Evolutionary conservation across 1,139 yeast species (phyloP).

Genomic region (Arxiozyma telluris): DNA sequence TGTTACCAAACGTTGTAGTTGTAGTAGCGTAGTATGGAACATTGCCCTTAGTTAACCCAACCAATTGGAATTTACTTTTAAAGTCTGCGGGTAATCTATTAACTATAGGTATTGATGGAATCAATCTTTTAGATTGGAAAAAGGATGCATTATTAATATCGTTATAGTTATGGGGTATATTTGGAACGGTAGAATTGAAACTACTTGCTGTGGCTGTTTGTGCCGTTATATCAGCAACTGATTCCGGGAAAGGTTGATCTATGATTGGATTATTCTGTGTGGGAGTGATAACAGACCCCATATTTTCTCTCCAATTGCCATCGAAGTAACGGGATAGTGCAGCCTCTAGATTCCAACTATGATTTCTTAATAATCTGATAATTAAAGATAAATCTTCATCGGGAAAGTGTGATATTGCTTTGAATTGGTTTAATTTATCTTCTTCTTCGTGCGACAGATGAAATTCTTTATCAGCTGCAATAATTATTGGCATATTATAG

Average conservation of each 20-base stretch:
- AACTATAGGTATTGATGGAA: slow-evolving; percentile 29
- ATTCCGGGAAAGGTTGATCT: background rate
- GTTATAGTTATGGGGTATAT: no score
- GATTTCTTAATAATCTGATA: slow-evolving; percentile 29
- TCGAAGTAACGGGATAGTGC: slow-evolving; percentile 35
- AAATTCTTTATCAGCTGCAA: slow-evolving; percentile 17
- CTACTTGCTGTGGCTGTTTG: no score
- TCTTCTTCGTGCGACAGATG: slow-evolving; percentile 33
- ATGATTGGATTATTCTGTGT: slow-evolving; percentile 1
- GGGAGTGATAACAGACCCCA: slow-evolving; percentile 17
- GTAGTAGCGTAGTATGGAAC: background rate
- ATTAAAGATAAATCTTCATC: slow-evolving; percentile 31
- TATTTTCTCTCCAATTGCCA: slow-evolving; percentile 27
- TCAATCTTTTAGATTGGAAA: slow-evolving; percentile 6
- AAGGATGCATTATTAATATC: slow-evolving; percentile 7
- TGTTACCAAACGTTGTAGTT: background rate
- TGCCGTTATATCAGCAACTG: background rate
- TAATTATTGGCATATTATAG: slow-evolving; percentile 22
- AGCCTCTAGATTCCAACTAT: slow-evolving; percentile 35
- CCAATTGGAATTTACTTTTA: slow-evolving; percentile 19
- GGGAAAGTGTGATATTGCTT: slow-evolving; percentile 32
- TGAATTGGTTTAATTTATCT: slow-evolving; percentile 34
- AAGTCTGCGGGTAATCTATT: slow-evolving; percentile 27
- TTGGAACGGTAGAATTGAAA: no score
- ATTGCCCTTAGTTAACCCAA: slow-evolving; percentile 16